A percentile compares a stretch with the other conserved stretches of the same genome.
phyloP scores from a whole-genome alignment of 805 yeast species.

The Lipomyces starkeyi region DNA sequence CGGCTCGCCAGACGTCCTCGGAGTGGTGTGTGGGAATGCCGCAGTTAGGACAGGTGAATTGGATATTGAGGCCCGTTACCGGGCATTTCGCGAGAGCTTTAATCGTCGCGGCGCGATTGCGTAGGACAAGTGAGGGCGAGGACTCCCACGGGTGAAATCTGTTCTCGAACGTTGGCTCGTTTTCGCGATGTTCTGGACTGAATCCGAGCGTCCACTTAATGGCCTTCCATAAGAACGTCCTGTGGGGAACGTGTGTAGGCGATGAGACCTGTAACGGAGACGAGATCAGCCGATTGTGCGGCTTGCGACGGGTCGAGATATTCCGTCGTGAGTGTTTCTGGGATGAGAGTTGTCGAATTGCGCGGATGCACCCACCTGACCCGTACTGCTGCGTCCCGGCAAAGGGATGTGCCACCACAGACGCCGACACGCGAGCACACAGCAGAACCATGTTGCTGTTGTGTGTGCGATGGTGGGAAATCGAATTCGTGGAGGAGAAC shows the following conservation, averaged over 20 bases:
- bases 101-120: slow-evolving; percentile 90
- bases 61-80: slow-evolving; percentile 77
- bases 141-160: slow-evolving; percentile 90
- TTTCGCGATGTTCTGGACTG: slow-evolving; percentile 68
- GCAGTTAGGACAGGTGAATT: slow-evolving; percentile 87
- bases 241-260: slow-evolving; percentile 5
- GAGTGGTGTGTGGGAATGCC: slow-evolving; percentile 98
- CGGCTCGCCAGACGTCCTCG: slow-evolving; percentile 85
- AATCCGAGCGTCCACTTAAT: slow-evolving; percentile 58
- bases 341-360: not conserved
- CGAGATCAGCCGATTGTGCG: not conserved
- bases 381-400: not conserved
- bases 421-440: not conserved
- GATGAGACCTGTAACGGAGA: not conserved
- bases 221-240: slow-evolving; percentile 48
- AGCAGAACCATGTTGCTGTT: slow-evolving; percentile 1
- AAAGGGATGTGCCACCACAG: not conserved
- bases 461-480: not conserved
- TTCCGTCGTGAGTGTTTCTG: not conserved
- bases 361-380: not conserved
- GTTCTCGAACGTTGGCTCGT: slow-evolving; percentile 72
- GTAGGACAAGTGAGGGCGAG: slow-evolving; percentile 83
- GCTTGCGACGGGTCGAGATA: not conserved
- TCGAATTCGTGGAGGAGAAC: not conserved
- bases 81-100: slow-evolving; percentile 77